phyloP scores from a whole-genome alignment of 768 basidiomycete genomes.

The Lentinula detonsa region DNA sequence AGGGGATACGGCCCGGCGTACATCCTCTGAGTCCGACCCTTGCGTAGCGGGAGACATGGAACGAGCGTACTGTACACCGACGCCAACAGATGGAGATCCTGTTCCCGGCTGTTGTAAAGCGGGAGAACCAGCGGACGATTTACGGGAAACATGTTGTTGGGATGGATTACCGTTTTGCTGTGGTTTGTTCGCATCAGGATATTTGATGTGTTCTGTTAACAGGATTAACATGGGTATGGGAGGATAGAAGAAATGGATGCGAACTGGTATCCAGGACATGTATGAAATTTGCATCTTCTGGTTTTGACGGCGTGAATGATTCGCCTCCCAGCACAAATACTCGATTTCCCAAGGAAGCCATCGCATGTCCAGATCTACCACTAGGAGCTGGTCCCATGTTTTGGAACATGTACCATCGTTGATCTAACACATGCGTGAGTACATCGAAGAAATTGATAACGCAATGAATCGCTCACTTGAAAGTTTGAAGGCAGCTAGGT shows the following conservation, averaged over 20 bases:
- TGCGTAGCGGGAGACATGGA: constrained; percentile 60
- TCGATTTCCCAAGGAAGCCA: constrained; percentile 85
- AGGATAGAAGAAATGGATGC: constrained; percentile 25
- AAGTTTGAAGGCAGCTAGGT: constrained; percentile 95
- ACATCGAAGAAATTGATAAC: constrained; percentile 1
- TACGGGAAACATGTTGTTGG: constrained; percentile 35
- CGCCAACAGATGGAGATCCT: constrained; percentile 13
- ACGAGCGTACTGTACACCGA: constrained; percentile 33
- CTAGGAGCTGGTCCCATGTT: constrained; percentile 97
- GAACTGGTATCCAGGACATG: constrained; percentile 93
- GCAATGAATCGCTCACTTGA: constrained; percentile 61
- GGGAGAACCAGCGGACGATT: constrained; percentile 40
- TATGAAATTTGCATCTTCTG: constrained; percentile 77
- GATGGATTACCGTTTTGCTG: constrained; percentile 7
- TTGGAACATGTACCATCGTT: constrained; percentile 99
- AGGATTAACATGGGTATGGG: constrained; percentile 5
- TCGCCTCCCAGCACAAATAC: constrained; percentile 96
- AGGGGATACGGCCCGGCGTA: constrained; percentile 65
- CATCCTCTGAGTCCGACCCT: constrained; percentile 44
- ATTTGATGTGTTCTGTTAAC: constrained; percentile 81
- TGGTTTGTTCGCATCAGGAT: constrained; percentile 60
- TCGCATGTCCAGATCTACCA: constrained; percentile 94
- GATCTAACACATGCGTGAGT: constrained; percentile 46
- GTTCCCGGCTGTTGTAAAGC: constrained; percentile 19
- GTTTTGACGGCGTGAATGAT: constrained; percentile 64